Evolutionary conservation across 192 early-diverging fungal genomes (phyloP).

Genomic region (Linnemannia schmuckeri): DNA sequence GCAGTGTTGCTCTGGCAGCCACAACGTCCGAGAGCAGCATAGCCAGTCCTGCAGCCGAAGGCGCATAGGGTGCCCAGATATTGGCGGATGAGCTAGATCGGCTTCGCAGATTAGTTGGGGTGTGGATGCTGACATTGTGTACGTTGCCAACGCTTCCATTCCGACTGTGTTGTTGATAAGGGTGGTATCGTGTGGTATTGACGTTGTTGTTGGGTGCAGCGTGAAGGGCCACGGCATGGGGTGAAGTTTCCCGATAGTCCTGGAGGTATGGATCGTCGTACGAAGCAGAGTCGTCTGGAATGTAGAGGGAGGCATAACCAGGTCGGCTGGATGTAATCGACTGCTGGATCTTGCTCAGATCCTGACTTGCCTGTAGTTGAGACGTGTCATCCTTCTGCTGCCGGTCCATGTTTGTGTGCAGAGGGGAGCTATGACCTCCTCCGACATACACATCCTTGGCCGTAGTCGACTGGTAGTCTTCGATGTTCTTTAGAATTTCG

Average conservation of each 20-base stretch:
- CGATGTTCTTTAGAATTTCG: constrained; percentile 47
- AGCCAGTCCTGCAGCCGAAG: neutral
- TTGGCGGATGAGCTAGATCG: neutral
- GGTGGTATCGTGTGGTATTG: neutral
- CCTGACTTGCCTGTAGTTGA: constrained; percentile 27
- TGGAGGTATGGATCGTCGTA: constrained; percentile 1
- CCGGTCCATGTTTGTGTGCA: neutral
- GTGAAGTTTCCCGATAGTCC: neutral
- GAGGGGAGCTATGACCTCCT: neutral
- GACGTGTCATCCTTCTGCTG: neutral
- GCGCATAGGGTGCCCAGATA: neutral
- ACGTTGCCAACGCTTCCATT: neutral
- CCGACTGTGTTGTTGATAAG: neutral
- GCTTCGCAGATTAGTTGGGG: neutral
- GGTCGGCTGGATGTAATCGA: constrained; percentile 43
- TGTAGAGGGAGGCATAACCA: constrained; percentile 22
- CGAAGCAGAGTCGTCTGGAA: neutral
- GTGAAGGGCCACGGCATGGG: neutral
- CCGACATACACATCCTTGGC: neutral
- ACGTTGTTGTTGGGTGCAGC: neutral
- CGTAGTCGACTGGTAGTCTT: constrained; percentile 21
- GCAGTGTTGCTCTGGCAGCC: constrained; percentile 14
- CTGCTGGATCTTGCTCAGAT: constrained; percentile 37
- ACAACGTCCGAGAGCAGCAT: constrained; percentile 12
- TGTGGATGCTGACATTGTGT: neutral